Conservation (phyloP, 2,329 filamentous ascomycete genomes). For the Teratosphaeria pseudoeucalypti region DNA sequence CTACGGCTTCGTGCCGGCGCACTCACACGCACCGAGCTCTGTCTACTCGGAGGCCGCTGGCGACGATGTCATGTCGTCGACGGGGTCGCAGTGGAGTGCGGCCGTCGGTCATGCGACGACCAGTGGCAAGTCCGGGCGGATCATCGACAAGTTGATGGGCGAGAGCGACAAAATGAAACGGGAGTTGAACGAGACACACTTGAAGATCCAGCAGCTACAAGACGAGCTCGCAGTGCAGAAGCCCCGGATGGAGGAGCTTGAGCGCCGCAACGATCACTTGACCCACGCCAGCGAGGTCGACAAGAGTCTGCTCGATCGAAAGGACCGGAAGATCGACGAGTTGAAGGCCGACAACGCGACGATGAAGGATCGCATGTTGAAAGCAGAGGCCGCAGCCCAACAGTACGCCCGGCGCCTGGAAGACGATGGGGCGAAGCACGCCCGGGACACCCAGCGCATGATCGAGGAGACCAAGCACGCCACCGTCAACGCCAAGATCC, state of each 20-base stretch:
- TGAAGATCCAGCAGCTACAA: constrained; percentile 56
- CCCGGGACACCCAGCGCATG: constrained; percentile 51
- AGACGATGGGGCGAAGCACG: constrained; percentile 48
- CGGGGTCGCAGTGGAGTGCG: constrained; percentile 45
- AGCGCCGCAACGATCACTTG: constrained; percentile 58
- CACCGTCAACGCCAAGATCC: constrained; percentile 52
- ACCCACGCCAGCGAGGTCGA: constrained; percentile 62
- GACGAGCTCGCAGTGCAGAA: constrained; percentile 57
- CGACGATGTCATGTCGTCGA: constrained; percentile 3
- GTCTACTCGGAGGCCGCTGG: constrained; percentile 1
- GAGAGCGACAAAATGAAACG: constrained; percentile 70
- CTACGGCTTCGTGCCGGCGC: neutral
- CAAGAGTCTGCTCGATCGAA: constrained; percentile 58
- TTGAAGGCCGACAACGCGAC: constrained; percentile 53
- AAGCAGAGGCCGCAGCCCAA: constrained; percentile 4
- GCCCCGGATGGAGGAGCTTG: constrained; percentile 59
- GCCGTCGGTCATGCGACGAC: constrained; percentile 59
- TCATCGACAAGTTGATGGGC: constrained; percentile 71
- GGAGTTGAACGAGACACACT: constrained; percentile 41
- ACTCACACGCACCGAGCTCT: neutral
- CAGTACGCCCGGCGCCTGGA: constrained; percentile 42
- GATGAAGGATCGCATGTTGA: constrained; percentile 51
- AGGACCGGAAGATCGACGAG: constrained; percentile 64
- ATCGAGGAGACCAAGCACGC: constrained; percentile 40
- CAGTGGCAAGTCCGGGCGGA: constrained; percentile 59